Conservation (phyloP, 2,329 filamentous ascomycete genomes). For the Magnaporthiopsis rhizophila region DNA sequence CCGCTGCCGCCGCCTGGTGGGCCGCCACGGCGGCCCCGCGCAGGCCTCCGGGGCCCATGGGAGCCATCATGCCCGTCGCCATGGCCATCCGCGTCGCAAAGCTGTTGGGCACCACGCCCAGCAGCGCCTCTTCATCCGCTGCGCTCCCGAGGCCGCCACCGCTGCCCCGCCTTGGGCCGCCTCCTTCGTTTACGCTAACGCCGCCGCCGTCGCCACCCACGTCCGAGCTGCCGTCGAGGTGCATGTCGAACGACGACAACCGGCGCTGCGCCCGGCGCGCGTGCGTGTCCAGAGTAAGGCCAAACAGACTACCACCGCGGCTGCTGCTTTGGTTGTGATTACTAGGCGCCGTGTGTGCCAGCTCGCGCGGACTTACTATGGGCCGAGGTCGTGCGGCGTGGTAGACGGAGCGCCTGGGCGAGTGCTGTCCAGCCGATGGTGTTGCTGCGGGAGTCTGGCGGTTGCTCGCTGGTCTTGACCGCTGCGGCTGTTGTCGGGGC, state of each 20-base stretch:
- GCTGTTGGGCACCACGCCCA: slow-evolving; percentile 58
- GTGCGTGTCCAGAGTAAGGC: slow-evolving; percentile 31
- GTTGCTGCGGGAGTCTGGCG: slow-evolving; percentile 30
- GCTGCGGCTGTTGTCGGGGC: slow-evolving; percentile 21
- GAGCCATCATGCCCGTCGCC: slow-evolving; percentile 51
- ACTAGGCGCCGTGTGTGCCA: slow-evolving; percentile 49
- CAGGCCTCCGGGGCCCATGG: slow-evolving; percentile 32
- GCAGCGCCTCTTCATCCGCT: slow-evolving; percentile 44
- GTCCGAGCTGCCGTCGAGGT: slow-evolving; percentile 55
- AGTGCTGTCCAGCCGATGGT: slow-evolving; percentile 32
- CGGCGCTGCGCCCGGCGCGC: slow-evolving; percentile 31
- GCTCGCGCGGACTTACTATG: slow-evolving; percentile 41
- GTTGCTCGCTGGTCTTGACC: slow-evolving; percentile 28
- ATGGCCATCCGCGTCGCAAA: slow-evolving; percentile 77
- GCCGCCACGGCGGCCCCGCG: slow-evolving; percentile 22
- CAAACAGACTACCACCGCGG: slow-evolving; percentile 15
- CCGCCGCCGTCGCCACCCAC: slow-evolving; percentile 42
- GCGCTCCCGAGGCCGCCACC: not conserved
- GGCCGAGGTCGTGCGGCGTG: slow-evolving; percentile 47
- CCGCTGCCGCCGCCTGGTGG: slow-evolving; percentile 28
- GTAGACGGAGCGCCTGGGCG: slow-evolving; percentile 38
- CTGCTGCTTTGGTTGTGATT: slow-evolving; percentile 10
- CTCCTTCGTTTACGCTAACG: not conserved
- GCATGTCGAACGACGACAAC: slow-evolving; percentile 60
- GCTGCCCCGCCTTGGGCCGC: not conserved